These are phyloP conservation scores for Claviceps sp. DNA, from an alignment of 2,329 filamentous ascomycete species.

Conservation along the genomic window DNA sequence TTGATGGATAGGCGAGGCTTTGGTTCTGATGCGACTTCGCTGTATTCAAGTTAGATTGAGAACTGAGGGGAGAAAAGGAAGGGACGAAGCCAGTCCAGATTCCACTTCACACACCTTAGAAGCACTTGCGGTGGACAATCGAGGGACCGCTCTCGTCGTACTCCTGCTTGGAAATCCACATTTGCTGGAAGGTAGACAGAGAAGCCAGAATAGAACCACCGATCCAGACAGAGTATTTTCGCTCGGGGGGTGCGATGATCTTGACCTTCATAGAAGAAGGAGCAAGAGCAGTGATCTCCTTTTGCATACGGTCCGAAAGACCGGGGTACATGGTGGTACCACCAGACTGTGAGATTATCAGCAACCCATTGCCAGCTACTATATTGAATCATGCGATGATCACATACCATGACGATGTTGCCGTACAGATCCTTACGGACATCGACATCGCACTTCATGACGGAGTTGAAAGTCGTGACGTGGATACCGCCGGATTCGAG, in stretches of 20 bases:
- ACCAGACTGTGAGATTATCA: constrained; percentile 60
- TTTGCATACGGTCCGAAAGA: constrained; percentile 99
- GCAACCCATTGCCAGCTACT: not conserved
- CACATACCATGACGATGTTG: constrained; percentile 98
- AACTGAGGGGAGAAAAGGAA: not conserved
- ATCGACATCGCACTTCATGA: constrained; percentile 99
- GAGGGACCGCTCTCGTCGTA: constrained; percentile 99
- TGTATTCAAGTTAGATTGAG: constrained; percentile 4
- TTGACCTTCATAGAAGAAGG: constrained; percentile 99
- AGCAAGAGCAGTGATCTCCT: constrained; percentile 99
- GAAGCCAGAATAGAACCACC: constrained; percentile 99
- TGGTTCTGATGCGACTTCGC: constrained; percentile 18
- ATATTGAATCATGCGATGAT: not conserved
- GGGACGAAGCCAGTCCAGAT: not conserved
- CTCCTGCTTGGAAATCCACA: constrained; percentile 99
- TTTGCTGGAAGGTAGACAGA: constrained; percentile 99
- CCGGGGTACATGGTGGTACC: constrained; percentile 99
- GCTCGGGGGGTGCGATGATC: constrained; percentile 99
- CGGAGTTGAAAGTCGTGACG: constrained; percentile 99
- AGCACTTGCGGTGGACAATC: constrained; percentile 99
- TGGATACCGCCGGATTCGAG: constrained; percentile 98
- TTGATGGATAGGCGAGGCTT: constrained; percentile 21
- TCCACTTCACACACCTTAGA: constrained; percentile 55
- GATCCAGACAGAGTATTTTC: constrained; percentile 99
- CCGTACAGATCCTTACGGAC: constrained; percentile 99